Conservation (phyloP, 345 rosid species). For the Trapa bicornis region DNA sequence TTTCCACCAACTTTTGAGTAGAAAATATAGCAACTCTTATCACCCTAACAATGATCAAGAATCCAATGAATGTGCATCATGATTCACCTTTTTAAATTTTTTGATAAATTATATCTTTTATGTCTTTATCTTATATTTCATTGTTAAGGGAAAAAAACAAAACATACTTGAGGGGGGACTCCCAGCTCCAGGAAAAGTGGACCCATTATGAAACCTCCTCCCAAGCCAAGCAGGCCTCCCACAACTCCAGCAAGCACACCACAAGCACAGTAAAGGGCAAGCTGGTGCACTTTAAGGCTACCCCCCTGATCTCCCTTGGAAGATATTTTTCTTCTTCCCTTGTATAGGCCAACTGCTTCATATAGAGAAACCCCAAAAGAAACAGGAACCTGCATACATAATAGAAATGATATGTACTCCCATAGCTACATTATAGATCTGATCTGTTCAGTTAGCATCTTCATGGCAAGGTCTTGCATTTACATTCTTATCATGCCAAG, state of each 20-base stretch:
- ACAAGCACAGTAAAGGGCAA: constrained; percentile 36
- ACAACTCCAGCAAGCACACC: constrained; percentile 63
- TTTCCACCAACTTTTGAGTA: neutral
- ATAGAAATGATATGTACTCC: neutral
- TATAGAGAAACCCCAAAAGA: constrained; percentile 49
- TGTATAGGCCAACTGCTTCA: constrained; percentile 57
- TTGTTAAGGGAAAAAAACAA: neutral
- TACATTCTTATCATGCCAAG: neutral
- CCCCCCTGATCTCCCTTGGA: constrained; percentile 46
- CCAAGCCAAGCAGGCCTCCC: constrained; percentile 70
- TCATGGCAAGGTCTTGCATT: neutral
- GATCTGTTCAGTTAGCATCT: neutral
- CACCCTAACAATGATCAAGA: too few relatives aligned
- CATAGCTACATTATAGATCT: neutral
- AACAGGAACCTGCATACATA: constrained; percentile 43
- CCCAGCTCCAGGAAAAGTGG: constrained; percentile 69
- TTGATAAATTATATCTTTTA: neutral
- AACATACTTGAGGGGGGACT: constrained; percentile 57
- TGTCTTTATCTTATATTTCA: neutral
- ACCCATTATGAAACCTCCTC: constrained; percentile 78
- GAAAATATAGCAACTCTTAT: neutral
- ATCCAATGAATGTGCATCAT: neutral
- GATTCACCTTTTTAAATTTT: too few relatives aligned
- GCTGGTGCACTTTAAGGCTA: constrained; percentile 28
- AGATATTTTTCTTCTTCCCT: constrained; percentile 45